Evolutionary conservation across 768 basidiomycete species (phyloP), one percentile per base, ranked within the genome.

Genomic region (Naganishia kalamii): DNA sequence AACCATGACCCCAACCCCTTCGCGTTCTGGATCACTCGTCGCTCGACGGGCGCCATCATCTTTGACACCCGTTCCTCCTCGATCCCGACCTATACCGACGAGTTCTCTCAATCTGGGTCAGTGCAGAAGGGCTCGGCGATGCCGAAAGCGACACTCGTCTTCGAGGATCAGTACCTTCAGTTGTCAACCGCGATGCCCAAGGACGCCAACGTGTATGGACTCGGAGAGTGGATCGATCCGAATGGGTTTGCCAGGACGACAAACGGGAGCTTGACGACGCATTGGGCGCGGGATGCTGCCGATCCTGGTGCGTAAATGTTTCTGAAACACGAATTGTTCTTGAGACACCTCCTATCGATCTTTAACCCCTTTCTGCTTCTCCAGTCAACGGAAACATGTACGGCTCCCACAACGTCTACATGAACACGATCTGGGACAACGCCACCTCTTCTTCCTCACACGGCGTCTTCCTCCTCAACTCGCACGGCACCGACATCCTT

Each of bases 1-100:
- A 85, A 88, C 72, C 84, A 76, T 57, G 80, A 85, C 1, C 7
- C 81, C 0, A 79, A 80, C 0, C 88, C 89, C 0, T 90, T 90
- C 72, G 84, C 85, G 1, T 90, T 89, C 73, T 90, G 88, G 88
- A 85, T 90, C 68, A 87, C 87, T 1, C 84, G 88, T 47, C 83
- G 85, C 25, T 83, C 84, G 3, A 48, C 86, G 85, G 59, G 68
- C n/a, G 73, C 72, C n/a, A 61, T 75, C 52, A 75, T 90, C 25
- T 89, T 89, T 70, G 88, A 90, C 70, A 89, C 88, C 0, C 83
- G 88, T 44, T 73, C 82, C 10, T 69, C 81, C 0, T 87, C 86
- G 0, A 80, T 89, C 10, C 87, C 87, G 1, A 65, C 79, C 3
- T 82, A 86, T 2, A 84, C 85, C 0, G 84, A 84, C 35, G 78